These are phyloP conservation scores for Hypoxylon sp. DNA, from an alignment of 2,329 filamentous ascomycete genomes.

Conservation along the genomic window DNA sequence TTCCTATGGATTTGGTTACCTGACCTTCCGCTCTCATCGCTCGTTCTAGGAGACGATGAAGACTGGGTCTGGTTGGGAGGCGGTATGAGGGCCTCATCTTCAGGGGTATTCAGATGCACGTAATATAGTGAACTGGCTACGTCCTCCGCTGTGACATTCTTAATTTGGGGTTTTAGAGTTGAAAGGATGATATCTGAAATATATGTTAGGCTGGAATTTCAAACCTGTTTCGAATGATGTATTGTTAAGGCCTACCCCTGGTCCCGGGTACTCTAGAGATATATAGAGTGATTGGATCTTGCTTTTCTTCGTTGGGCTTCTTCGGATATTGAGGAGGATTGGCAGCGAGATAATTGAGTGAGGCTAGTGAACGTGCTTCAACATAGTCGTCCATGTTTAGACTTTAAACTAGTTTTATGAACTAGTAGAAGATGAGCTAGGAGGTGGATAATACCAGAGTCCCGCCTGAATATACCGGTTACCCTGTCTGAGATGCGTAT, in stretches of 20 bases:
- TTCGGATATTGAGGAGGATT: slow-evolving; percentile 90
- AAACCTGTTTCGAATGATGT: slow-evolving; percentile 23
- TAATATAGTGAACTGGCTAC: slow-evolving; percentile 92
- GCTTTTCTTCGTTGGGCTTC: slow-evolving; percentile 77
- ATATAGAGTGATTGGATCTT: slow-evolving; percentile 85
- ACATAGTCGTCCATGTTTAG: slow-evolving; percentile 61
- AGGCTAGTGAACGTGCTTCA: slow-evolving; percentile 87
- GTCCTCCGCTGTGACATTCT: slow-evolving; percentile 90
- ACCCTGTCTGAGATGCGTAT: slow-evolving; percentile 14
- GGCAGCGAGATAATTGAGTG: slow-evolving; percentile 83
- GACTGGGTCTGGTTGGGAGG: slow-evolving; percentile 50
- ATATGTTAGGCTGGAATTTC: slow-evolving; percentile 40
- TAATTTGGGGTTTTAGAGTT: slow-evolving; percentile 87
- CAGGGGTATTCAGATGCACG: slow-evolving; percentile 80
- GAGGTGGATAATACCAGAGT: slow-evolving; percentile 16
- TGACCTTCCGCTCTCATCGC: slow-evolving; percentile 61
- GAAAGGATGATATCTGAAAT: slow-evolving; percentile 88
- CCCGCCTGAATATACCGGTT: slow-evolving; percentile 6
- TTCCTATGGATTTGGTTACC: slow-evolving; percentile 65
- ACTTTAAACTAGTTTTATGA: slow-evolving; percentile 2
- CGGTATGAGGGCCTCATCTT: slow-evolving; percentile 63
- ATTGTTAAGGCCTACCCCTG: slow-evolving; percentile 71
- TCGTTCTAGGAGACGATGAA: slow-evolving; percentile 59
- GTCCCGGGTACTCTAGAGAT: slow-evolving; percentile 94
- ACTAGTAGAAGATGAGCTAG: slow-evolving; percentile 3